These are phyloP conservation scores for Lodderomyces beijingensis DNA, from an alignment of 1,139 yeast genomes.

Conservation along the genomic window DNA sequence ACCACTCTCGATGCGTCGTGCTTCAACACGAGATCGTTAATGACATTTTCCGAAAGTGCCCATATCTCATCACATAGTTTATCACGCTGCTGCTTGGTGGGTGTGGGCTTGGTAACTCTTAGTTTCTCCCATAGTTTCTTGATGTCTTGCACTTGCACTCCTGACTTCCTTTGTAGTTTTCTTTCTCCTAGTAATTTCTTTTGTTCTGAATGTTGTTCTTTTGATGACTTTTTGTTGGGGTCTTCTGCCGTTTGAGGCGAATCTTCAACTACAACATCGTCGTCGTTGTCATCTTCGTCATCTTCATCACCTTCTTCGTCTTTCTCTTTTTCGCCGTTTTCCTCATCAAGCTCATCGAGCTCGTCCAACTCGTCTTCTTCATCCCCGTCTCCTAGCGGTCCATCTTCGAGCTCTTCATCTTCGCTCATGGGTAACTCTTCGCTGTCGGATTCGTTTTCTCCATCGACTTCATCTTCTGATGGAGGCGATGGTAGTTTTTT, in stretches of 20 bases:
- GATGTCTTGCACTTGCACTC: slow-evolving; percentile 78
- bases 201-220: slow-evolving; percentile 81
- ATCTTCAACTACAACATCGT: slow-evolving; percentile 10
- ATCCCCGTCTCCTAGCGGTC: slow-evolving; percentile 8
- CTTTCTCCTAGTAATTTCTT: slow-evolving; percentile 75
- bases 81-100: slow-evolving; percentile 74
- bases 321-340: slow-evolving; percentile 16
- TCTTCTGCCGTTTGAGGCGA: slow-evolving; percentile 18
- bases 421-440: slow-evolving; percentile 13
- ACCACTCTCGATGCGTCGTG: slow-evolving; percentile 97
- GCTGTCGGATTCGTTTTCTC: slow-evolving; percentile 8
- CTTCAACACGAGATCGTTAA: slow-evolving; percentile 82
- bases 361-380: slow-evolving; percentile 15
- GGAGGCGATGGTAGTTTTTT: slow-evolving; percentile 15
- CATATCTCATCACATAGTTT: slow-evolving; percentile 81
- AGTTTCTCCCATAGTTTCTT: slow-evolving; percentile 88
- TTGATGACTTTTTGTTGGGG: slow-evolving; percentile 49
- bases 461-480: slow-evolving; percentile 13
- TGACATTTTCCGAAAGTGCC: slow-evolving; percentile 71
- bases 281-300: slow-evolving; percentile 16
- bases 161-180: slow-evolving; percentile 81
- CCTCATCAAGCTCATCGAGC: slow-evolving; percentile 4
- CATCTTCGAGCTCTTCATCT: slow-evolving; percentile 14
- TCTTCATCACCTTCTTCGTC: slow-evolving; percentile 17
- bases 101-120: slow-evolving; percentile 80